Percentiles rank a stretch among this genome's conserved stretches.
Conservation (phyloP, 2,329 filamentous ascomycete genomes). For the Fragosphaeria purpurea region DNA sequence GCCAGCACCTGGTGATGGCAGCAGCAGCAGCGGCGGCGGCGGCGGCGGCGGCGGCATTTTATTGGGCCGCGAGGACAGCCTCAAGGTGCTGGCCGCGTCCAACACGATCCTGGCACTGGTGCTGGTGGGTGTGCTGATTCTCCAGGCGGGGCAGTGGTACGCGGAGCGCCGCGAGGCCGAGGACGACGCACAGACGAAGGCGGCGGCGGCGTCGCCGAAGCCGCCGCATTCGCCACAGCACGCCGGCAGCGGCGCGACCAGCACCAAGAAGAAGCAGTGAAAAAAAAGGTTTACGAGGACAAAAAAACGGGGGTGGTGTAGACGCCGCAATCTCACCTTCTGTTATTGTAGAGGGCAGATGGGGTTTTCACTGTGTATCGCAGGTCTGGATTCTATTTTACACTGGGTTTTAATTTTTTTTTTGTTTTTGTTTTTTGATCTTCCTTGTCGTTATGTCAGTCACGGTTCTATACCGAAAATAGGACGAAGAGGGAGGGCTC, state of each 20-base stretch:
- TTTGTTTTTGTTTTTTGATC: too few relatives aligned
- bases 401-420: too few relatives aligned
- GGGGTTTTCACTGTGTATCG: too few relatives aligned
- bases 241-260: background rate
- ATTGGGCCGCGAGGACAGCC: conserved; percentile 74
- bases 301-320: too few relatives aligned
- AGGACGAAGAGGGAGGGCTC: too few relatives aligned
- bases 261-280: conserved; percentile 17
- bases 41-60: conserved; percentile 51
- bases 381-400: too few relatives aligned
- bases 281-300: background rate
- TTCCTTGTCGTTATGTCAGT: too few relatives aligned
- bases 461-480: too few relatives aligned
- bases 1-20: conserved; percentile 48
- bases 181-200: conserved; percentile 58
- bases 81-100: conserved; percentile 84
- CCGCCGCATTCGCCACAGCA: conserved; percentile 20
- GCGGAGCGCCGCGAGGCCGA: conserved; percentile 86
- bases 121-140: conserved; percentile 77
- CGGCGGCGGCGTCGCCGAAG: conserved; percentile 29
- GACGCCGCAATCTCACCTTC: too few relatives aligned
- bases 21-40: conserved; percentile 27
- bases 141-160: conserved; percentile 98
- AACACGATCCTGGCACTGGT: conserved; percentile 95
- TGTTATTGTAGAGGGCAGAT: too few relatives aligned